Base-by-base conservation (phyloP, 345 rosid genomes). In the Atalantia buxifolia region DNA sequence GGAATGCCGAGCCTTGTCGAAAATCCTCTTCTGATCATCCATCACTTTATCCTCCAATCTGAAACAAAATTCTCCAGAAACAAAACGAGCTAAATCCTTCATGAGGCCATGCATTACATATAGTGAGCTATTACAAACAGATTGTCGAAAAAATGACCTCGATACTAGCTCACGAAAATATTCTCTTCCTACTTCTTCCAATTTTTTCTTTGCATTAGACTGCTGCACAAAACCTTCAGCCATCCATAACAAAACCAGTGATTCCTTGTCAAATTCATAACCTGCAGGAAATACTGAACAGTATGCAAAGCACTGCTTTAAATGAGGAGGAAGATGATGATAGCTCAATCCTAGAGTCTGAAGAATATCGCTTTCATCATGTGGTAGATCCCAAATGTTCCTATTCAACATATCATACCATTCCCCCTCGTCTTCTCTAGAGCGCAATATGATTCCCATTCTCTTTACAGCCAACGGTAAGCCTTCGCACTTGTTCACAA, bases 221-320 rank as follows among this genome's bases (percentile, higher is more conserved):
- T 48, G 40, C 22, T 33, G 68, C 18, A 81, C 12, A 65, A 81
- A 56, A 22, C 77, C 74, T n/a, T 75, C 74, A 1, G 80, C 74
- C 77, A 81, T 81, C 77, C 74, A 81, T 19, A 76, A 65, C 53
- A 65, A 48, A 76, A 65, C 53, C 33, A 76, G 77, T 0, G n/a
- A 45, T 18, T 78, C 81, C 31, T 71, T 79, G n/a, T 33, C n/a
- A 40, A 82, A 78, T 75, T 69, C 56, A 31, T 75, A 61, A 45
- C 25, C 73, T 24, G 74, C n/a, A 28, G 79, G 83, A 31, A 77
- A 80, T 48, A 83, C 13, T 2, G 83, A 81, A 65, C 83, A 77
- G 14, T 80, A 83, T 1, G 74, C 77, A 33, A 83, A 83, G 33
- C 79, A 80, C 6, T 68, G 73, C 33, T 80, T 80, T 19, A 83